Base-by-base conservation (phyloP, 2,329 filamentous ascomycete genomes). In the Aureobasidium melanogenum region DNA sequence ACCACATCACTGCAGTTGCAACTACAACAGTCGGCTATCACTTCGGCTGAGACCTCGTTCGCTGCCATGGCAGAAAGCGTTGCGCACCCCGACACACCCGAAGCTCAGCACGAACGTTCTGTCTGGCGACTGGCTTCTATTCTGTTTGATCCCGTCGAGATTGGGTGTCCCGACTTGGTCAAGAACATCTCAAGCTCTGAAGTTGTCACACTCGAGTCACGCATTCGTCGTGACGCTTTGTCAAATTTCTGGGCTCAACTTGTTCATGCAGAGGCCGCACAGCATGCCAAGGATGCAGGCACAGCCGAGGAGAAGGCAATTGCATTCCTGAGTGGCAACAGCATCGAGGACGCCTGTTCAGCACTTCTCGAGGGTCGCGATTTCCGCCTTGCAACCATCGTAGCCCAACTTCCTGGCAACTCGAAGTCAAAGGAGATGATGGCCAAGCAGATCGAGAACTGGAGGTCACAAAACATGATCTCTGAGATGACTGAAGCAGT, bases 41-140 rank as follows among this genome's bases (percentile, higher is more conserved):
- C 57, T 3, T 39, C 47, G 17, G 46, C 62, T 7, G 36, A 60
- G 28, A 60, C 46, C n/a, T 50, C 56, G 10, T 80, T 86, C 62
- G 76, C 76, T 17, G 73, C 79, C 10, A 76, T 85, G 61, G 77
- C 77, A 28, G 72, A 77, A 56, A 60, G 43, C 22, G 48, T 64
- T 32, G 43, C 69, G 5, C 34, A 60, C 3, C 30, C 39, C 5
- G 60, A 57, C 6, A 44, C 58, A 6, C 26, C 62, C 22, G 57
- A 62, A 9, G 51, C 52, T 9, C 63, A 64, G 22, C 84, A 90
- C 62, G 90, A 95, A 73, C 84, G 85, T 68, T 79, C 85, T 15
- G 85, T 94, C 0, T 99, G 95, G 94, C 83, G 90, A 63, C 79
- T 99, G 38, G 87, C 90, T 1, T 88, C 89, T 62, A 86, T 97